Evolutionary conservation across 1,284 basidiomycete species (phyloP).

Genomic region (Pascua sp.): DNA sequence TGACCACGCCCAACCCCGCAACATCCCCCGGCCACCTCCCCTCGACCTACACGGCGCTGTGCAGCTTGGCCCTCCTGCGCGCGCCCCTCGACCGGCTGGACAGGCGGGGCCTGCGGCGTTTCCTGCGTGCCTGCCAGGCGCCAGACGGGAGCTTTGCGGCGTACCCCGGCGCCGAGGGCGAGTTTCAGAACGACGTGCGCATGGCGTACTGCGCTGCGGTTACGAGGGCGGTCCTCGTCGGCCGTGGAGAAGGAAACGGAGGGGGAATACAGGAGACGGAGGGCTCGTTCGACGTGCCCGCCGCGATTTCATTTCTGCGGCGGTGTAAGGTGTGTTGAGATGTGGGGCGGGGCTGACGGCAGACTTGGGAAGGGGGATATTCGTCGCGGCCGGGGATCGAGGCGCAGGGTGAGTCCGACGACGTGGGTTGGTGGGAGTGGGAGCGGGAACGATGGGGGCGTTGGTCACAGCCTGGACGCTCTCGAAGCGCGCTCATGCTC

Average conservation of each 20-base stretch:
- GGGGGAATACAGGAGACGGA: slow-evolving; percentile 54
- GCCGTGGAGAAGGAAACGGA: not conserved
- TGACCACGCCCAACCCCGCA: slow-evolving; percentile 53
- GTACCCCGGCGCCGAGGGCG: slow-evolving; percentile 49
- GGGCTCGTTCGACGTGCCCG: slow-evolving; percentile 47
- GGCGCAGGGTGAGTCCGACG: slow-evolving; percentile 63
- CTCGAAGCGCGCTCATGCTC: too few species aligned
- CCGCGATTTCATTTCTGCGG: slow-evolving; percentile 60
- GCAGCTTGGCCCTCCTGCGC: slow-evolving; percentile 74
- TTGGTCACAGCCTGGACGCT: too few species aligned
- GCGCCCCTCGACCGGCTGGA: slow-evolving; percentile 71
- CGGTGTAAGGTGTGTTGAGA: slow-evolving; percentile 53
- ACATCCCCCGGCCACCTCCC: slow-evolving; percentile 77
- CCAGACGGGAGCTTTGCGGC: slow-evolving; percentile 81
- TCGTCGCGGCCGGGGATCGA: slow-evolving; percentile 74
- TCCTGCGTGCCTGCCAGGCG: slow-evolving; percentile 68
- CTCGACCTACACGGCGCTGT: slow-evolving; percentile 83
- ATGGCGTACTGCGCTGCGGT: slow-evolving; percentile 82
- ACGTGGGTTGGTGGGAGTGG: too few species aligned
- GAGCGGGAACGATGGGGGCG: too few species aligned
- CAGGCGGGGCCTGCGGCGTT: slow-evolving; percentile 59
- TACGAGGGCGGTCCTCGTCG: slow-evolving; percentile 32
- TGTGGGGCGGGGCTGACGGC: slow-evolving; percentile 3
- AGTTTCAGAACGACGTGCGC: slow-evolving; percentile 53
- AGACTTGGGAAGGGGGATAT: slow-evolving; percentile 93